phyloP scores from a whole-genome alignment of 192 early-diverging fungal genomes.

The Lunasporangiospora selenospora region DNA sequence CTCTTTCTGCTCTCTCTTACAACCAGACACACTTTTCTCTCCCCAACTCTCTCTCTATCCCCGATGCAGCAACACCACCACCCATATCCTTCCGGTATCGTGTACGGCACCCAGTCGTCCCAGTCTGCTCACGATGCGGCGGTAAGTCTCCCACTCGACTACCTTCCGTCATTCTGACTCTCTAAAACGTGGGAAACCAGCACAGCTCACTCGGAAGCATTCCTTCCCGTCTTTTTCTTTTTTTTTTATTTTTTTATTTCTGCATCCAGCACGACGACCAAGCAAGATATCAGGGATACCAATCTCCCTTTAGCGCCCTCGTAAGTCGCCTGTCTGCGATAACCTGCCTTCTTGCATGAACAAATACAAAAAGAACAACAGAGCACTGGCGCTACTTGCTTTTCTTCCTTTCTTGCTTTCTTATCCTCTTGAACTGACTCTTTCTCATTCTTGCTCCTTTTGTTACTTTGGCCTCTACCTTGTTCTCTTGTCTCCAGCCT shows the following conservation, averaged over 20 bases:
- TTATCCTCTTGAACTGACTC: neutral
- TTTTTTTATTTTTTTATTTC: neutral
- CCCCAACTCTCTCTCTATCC: neutral
- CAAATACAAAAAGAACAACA: too few species aligned
- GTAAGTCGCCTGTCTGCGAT: slow-evolving; percentile 6
- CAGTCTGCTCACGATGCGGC: slow-evolving; percentile 13
- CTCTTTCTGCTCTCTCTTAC: too few species aligned
- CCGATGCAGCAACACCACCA: slow-evolving; percentile 15
- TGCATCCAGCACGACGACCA: slow-evolving; percentile 32
- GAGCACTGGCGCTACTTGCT: neutral
- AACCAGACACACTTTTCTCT: too few species aligned
- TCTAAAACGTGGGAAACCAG: neutral
- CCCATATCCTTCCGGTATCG: slow-evolving; percentile 21
- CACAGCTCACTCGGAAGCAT: neutral
- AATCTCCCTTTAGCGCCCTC: slow-evolving; percentile 16
- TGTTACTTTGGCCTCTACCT: neutral
- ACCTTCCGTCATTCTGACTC: neutral
- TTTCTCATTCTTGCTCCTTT: neutral
- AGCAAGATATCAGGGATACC: slow-evolving; percentile 40
- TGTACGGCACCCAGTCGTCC: slow-evolving; percentile 32
- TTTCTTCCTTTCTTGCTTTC: neutral
- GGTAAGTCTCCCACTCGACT: too few species aligned
- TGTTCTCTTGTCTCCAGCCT: slow-evolving; percentile 13
- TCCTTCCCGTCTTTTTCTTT: neutral
- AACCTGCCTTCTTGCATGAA: too few species aligned